A percentile compares a stretch with the other conserved stretches of the same genome.
phyloP scores from a whole-genome alignment of 1,284 basidiomycete species.

The Cryptococcus amylolentus region DNA sequence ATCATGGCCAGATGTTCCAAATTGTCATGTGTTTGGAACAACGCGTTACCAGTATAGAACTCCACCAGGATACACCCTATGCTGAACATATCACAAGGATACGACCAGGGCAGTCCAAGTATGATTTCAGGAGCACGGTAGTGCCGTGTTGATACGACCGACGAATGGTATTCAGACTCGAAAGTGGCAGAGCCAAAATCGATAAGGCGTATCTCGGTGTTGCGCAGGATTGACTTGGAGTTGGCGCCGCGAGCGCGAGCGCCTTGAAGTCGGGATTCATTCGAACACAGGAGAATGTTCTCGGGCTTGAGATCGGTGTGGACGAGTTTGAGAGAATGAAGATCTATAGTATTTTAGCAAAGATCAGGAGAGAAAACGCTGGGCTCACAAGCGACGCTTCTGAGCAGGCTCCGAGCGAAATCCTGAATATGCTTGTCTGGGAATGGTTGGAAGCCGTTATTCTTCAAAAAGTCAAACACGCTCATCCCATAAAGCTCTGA shows the following conservation, averaged over 20 bases:
- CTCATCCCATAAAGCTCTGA: slow-evolving; percentile 96
- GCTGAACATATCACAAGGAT: slow-evolving; percentile 97
- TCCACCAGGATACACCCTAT: slow-evolving; percentile 98
- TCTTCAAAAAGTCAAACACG: slow-evolving; percentile 98
- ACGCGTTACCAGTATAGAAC: slow-evolving; percentile 93
- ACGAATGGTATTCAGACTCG: slow-evolving; percentile 96
- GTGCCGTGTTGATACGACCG: slow-evolving; percentile 94
- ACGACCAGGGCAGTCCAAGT: slow-evolving; percentile 94
- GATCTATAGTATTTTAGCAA: slow-evolving; percentile 59
- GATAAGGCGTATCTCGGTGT: slow-evolving; percentile 92
- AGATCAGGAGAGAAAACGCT: not conserved
- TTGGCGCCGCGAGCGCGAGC: slow-evolving; percentile 29
- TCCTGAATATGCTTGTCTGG: slow-evolving; percentile 93
- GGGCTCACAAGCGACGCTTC: slow-evolving; percentile 85
- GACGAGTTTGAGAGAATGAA: slow-evolving; percentile 86
- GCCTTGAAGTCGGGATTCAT: slow-evolving; percentile 57
- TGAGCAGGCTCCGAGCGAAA: slow-evolving; percentile 87
- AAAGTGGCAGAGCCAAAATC: slow-evolving; percentile 98
- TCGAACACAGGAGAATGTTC: slow-evolving; percentile 91
- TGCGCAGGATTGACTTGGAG: slow-evolving; percentile 42
- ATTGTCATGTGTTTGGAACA: slow-evolving; percentile 99
- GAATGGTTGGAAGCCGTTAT: slow-evolving; percentile 95
- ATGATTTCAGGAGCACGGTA: slow-evolving; percentile 99
- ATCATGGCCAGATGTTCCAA: slow-evolving; percentile 99
- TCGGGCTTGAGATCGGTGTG: slow-evolving; percentile 99